phyloP scores from a whole-genome alignment of 2,329 filamentous ascomycete species.

The Cordyceps fumosorosea region DNA sequence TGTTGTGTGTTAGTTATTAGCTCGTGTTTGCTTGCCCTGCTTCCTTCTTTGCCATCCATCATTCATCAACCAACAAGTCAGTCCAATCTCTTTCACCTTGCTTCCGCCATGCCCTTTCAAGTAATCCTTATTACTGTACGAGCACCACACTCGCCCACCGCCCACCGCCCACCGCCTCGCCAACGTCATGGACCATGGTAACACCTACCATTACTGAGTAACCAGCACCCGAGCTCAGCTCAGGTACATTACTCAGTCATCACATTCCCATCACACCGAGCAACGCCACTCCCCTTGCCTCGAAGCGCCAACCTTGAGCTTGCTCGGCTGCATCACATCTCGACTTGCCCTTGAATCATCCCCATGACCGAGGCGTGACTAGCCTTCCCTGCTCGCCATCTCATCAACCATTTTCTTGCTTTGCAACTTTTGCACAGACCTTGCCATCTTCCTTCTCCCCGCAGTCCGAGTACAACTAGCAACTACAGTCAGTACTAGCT shows the following conservation, averaged over 20 bases:
- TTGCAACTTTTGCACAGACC: slow-evolving; percentile 3
- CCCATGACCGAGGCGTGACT: too few relatives aligned
- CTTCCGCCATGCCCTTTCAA: not conserved
- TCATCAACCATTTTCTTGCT: too few relatives aligned
- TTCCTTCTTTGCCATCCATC: too few relatives aligned
- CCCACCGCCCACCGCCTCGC: too few relatives aligned
- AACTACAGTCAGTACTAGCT: not conserved
- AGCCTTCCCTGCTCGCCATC: too few relatives aligned
- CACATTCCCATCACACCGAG: slow-evolving; percentile 3
- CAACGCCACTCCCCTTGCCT: not conserved
- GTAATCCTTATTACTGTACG: not conserved
- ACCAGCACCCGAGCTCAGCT: not conserved
- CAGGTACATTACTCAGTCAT: not conserved
- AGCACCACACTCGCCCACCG: not conserved
- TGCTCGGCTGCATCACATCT: not conserved
- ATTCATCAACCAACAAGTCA: not conserved
- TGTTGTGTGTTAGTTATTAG: not conserved
- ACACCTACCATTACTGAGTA: too few relatives aligned
- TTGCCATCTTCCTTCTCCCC: not conserved
- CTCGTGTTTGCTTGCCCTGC: not conserved
- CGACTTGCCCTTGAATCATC: not conserved
- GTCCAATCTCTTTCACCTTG: not conserved
- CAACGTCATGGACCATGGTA: not conserved
- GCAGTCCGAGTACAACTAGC: not conserved
- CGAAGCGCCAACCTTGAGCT: not conserved